Evolutionary conservation across 805 yeast species (phyloP).

Genomic region (Teunomyces aglyptinius): DNA sequence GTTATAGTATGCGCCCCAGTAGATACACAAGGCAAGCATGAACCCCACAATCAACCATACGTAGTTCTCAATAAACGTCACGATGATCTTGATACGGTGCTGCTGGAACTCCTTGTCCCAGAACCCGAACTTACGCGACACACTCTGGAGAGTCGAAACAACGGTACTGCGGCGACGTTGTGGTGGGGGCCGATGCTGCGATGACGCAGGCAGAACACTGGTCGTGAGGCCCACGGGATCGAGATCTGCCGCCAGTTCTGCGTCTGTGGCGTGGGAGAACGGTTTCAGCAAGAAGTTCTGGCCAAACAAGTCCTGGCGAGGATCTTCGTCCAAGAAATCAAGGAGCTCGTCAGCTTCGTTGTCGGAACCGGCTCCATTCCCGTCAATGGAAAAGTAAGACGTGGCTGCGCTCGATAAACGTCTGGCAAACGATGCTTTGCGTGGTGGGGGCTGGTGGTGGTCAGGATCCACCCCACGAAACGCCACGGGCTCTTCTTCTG

Average conservation of each 20-base stretch:
- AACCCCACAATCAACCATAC: constrained; percentile 21
- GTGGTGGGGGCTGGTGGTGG: not conserved
- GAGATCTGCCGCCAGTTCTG: not conserved
- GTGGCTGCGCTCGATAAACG: not conserved
- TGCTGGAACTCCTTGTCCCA: constrained; percentile 30
- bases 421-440: not conserved
- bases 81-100: constrained; percentile 19
- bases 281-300: not conserved
- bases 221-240: not conserved
- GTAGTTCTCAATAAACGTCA: constrained; percentile 25
- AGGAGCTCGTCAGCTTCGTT: not conserved
- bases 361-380: not conserved
- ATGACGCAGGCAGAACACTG: not conserved
- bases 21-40: constrained; percentile 23
- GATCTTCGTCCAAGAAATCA: not conserved
- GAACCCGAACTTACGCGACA: constrained; percentile 20
- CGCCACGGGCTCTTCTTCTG: not conserved
- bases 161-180: constrained; percentile 16
- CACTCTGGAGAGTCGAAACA: constrained; percentile 17
- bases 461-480: not conserved
- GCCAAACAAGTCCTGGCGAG: not conserved
- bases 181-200: not conserved
- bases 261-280: not conserved
- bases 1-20: constrained; percentile 32
- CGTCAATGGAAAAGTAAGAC: not conserved